Conservation (phyloP, 2,329 filamentous ascomycete genomes). For the Claviceps paspali region DNA sequence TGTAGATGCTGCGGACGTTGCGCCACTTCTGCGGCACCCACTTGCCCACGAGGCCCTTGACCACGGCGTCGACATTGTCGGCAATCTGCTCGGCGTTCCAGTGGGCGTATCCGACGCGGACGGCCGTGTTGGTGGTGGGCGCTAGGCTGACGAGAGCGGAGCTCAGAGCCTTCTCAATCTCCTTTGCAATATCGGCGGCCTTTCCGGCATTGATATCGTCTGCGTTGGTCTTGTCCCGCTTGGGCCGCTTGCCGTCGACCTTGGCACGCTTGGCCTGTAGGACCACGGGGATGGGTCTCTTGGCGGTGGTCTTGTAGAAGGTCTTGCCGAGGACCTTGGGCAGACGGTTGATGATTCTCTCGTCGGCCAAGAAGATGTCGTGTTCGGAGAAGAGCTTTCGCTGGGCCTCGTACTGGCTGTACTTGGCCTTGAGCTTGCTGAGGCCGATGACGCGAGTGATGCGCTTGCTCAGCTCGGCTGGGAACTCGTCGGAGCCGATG, state of each 20-base stretch:
- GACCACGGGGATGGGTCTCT: constrained; percentile 73
- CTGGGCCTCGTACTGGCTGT: constrained; percentile 74
- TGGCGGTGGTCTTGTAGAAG: constrained; percentile 72
- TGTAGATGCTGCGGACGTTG: constrained; percentile 68
- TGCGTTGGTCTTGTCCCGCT: constrained; percentile 33
- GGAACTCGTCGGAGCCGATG: constrained; percentile 58
- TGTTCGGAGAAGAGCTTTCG: constrained; percentile 73
- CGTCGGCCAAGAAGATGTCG: constrained; percentile 87
- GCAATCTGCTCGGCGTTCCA: constrained; percentile 63
- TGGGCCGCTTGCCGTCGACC: constrained; percentile 41
- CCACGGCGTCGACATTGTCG: constrained; percentile 66
- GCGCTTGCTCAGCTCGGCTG: constrained; percentile 46
- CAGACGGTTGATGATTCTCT: constrained; percentile 61
- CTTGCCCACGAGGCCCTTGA: constrained; percentile 54
- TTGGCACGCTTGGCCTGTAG: constrained; percentile 49
- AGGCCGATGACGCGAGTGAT: constrained; percentile 68
- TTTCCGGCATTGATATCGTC: constrained; percentile 31
- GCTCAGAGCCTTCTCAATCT: constrained; percentile 63
- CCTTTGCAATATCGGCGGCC: constrained; percentile 55
- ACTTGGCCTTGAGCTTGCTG: constrained; percentile 67
- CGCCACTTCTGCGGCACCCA: constrained; percentile 77
- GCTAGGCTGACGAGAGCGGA: constrained; percentile 70
- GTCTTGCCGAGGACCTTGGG: constrained; percentile 74
- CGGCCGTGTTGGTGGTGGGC: constrained; percentile 62
- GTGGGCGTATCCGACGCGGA: constrained; percentile 62